Evolutionary conservation across 805 yeast genomes (phyloP).

Genomic region (Metschnikowia shivogae): DNA sequence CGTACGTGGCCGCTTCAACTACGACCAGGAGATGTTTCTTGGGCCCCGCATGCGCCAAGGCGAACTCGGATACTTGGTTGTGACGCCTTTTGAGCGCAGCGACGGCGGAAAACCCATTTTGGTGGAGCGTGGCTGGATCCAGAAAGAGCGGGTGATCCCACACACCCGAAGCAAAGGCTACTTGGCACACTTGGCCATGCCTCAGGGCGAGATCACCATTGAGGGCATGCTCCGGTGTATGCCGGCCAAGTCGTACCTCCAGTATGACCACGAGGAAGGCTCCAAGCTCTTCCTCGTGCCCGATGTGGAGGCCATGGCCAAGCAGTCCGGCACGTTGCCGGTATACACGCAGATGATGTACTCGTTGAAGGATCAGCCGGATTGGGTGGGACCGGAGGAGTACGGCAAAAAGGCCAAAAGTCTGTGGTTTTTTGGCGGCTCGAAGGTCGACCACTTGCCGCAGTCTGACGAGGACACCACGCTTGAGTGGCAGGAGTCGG

Average conservation of each 20-base stretch:
- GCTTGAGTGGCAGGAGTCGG: constrained; percentile 39
- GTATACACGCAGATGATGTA: constrained; percentile 72
- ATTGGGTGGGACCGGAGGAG: constrained; percentile 28
- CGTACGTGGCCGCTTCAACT: constrained; percentile 75
- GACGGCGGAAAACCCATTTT: constrained; percentile 74
- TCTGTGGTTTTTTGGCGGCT: constrained; percentile 15
- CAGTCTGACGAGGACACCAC: constrained; percentile 27
- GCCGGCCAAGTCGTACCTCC: constrained; percentile 56
- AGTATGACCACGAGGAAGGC: constrained; percentile 65
- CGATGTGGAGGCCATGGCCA: constrained; percentile 79
- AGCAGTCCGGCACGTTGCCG: constrained; percentile 61
- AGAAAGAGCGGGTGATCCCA: constrained; percentile 61
- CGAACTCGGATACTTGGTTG: constrained; percentile 68
- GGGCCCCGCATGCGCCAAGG: constrained; percentile 80
- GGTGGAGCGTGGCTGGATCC: constrained; percentile 90
- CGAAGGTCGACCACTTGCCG: constrained; percentile 18
- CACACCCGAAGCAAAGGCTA: constrained; percentile 42
- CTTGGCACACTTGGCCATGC: constrained; percentile 67
- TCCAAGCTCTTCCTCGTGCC: constrained; percentile 71
- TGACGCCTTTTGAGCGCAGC: constrained; percentile 75
- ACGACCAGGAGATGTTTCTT: constrained; percentile 81
- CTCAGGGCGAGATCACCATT: constrained; percentile 66
- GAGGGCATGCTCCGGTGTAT: constrained; percentile 71
- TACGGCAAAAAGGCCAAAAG: constrained; percentile 3
- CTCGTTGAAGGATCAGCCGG: constrained; percentile 63